phyloP scores from a whole-genome alignment of 1,284 basidiomycete genomes.

The Papiliotrema flavescens region DNA sequence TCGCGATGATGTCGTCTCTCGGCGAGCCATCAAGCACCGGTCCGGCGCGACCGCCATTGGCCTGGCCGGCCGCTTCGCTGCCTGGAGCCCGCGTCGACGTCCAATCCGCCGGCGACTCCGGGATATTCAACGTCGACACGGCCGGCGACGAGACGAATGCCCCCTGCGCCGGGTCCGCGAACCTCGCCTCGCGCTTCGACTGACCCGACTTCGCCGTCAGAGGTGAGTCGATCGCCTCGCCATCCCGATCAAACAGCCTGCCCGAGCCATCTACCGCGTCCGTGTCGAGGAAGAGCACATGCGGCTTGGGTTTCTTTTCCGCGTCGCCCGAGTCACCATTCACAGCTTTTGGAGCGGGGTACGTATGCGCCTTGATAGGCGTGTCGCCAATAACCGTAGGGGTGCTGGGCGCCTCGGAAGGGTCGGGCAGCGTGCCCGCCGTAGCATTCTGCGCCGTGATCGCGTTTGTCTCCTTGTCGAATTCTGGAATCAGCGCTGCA shows the following conservation, averaged over 20 bases:
- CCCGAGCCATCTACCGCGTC: conserved; percentile 8
- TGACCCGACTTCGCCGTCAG: background rate
- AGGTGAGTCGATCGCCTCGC: background rate
- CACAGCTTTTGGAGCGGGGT: conserved; percentile 5
- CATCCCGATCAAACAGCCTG: conserved; percentile 1
- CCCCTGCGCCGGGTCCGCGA: too few relatives aligned
- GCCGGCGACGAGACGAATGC: conserved; percentile 6
- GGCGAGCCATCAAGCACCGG: background rate
- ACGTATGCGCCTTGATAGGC: conserved; percentile 30
- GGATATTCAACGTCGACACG: conserved; percentile 2
- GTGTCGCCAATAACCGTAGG: conserved; percentile 29
- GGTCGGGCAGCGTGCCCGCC: conserved; percentile 1
- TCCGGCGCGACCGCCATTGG: background rate
- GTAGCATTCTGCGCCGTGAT: conserved; percentile 25
- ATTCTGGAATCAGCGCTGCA: conserved; percentile 10
- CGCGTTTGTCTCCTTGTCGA: conserved; percentile 26
- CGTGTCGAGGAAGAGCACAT: conserved; percentile 10
- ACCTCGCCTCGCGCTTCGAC: background rate
- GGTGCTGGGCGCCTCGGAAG: conserved; percentile 37
- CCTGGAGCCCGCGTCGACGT: too few relatives aligned
- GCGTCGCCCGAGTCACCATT: background rate
- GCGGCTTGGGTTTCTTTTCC: background rate
- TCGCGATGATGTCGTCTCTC: background rate
- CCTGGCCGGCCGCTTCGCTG: too few relatives aligned
- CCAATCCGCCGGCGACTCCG: too few relatives aligned